phyloP scores from a whole-genome alignment of 257 asterid genomes.

The Penstemon newberryi region DNA sequence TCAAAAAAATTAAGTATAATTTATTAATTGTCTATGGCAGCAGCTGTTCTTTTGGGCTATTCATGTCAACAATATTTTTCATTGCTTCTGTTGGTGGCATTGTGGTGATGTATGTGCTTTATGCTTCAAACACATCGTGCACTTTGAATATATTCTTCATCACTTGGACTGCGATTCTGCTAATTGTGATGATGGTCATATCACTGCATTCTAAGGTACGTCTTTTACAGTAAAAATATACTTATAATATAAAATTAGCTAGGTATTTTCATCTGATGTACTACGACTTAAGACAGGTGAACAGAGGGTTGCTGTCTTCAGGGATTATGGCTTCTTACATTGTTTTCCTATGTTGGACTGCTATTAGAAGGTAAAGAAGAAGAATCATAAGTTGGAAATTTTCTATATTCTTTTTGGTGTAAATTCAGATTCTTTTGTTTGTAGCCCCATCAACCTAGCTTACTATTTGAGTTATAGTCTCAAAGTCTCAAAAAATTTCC shows the following conservation, averaged over 20 bases:
- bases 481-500: too few relatives aligned
- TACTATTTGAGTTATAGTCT: too few relatives aligned
- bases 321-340: slow-evolving; percentile 97
- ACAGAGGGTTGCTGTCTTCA: slow-evolving; percentile 82
- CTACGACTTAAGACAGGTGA: slow-evolving; percentile 61
- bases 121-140: slow-evolving; percentile 69
- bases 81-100: slow-evolving; percentile 71
- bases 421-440: too few relatives aligned
- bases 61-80: slow-evolving; percentile 82
- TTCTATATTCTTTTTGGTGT: too few relatives aligned
- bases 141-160: slow-evolving; percentile 87
- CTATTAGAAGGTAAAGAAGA: slow-evolving; percentile 68
- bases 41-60: slow-evolving; percentile 78
- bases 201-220: slow-evolving; percentile 86
- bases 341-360: slow-evolving; percentile 92
- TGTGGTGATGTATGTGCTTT: slow-evolving; percentile 68
- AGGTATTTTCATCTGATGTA: slow-evolving; percentile 8
- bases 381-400: too few relatives aligned
- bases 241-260: background rate
- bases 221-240: slow-evolving; percentile 8
- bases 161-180: slow-evolving; percentile 84
- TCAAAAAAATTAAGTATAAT: too few relatives aligned
- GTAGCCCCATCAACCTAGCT: too few relatives aligned
- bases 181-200: slow-evolving; percentile 81
- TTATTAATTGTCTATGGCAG: background rate